Percentiles rank a stretch among this genome's conserved stretches.
phyloP scores from a whole-genome alignment of 352 stramenopile genomes.

The Globisporangium echinulatum region DNA sequence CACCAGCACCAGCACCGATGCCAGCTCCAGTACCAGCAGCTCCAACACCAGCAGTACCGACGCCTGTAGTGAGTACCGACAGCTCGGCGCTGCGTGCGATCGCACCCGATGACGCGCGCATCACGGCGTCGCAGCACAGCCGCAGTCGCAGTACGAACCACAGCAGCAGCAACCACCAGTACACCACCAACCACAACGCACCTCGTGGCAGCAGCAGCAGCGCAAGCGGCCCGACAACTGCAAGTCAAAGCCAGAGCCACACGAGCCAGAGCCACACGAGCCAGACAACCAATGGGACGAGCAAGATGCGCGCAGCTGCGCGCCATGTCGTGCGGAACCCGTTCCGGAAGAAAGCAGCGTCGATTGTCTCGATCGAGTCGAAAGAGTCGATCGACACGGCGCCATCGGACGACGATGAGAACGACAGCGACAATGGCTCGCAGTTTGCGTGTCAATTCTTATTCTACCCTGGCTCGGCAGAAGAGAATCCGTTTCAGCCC shows the following conservation, averaged over 20 bases:
- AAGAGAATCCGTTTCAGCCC: constrained; percentile 40
- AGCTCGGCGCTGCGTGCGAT: constrained; percentile 17
- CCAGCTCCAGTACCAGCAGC: not conserved
- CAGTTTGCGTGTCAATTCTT: constrained; percentile 33
- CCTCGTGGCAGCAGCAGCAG: not conserved
- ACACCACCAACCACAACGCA: not conserved
- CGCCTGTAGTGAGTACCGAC: not conserved
- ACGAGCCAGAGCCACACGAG: constrained; percentile 6
- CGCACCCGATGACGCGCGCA: constrained; percentile 18
- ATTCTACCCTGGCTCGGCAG: constrained; percentile 59
- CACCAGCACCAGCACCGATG: not conserved
- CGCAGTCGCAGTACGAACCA: not conserved
- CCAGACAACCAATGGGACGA: not conserved
- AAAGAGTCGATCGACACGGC: constrained; percentile 16
- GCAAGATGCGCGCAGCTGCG: constrained; percentile 1
- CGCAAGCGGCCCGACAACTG: too few species aligned
- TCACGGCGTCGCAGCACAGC: constrained; percentile 1
- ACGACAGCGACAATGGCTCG: constrained; percentile 12
- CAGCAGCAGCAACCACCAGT: constrained; percentile 1
- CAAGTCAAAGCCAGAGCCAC: not conserved
- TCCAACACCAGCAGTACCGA: not conserved
- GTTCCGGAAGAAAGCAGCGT: constrained; percentile 19
- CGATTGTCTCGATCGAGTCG: constrained; percentile 18
- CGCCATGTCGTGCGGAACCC: constrained; percentile 13
- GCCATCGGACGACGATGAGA: constrained; percentile 24